Evolutionary conservation across 2,329 filamentous ascomycete species (phyloP).

Genomic region (Colletotrichum nymphaeae): DNA sequence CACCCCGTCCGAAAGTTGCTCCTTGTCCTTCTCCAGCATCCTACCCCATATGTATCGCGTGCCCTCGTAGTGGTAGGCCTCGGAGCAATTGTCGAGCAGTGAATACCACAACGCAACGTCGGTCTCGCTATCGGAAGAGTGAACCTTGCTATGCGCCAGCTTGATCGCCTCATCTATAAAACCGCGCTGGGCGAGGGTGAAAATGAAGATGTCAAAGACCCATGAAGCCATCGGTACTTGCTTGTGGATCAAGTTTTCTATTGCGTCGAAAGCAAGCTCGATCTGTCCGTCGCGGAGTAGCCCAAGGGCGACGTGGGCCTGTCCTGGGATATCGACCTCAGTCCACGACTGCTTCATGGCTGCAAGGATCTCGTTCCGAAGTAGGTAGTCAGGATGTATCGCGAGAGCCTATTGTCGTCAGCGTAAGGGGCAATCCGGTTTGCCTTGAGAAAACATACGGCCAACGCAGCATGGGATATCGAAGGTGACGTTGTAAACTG

Average conservation of each 20-base stretch:
- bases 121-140: constrained; percentile 46
- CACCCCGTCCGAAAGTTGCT: constrained; percentile 73
- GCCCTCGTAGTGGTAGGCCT: constrained; percentile 70
- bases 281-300: constrained; percentile 84
- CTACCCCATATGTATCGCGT: constrained; percentile 77
- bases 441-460: constrained; percentile 55
- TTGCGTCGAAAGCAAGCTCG: constrained; percentile 79
- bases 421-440: background rate
- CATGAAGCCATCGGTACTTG: constrained; percentile 71
- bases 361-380: constrained; percentile 77
- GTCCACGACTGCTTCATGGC: constrained; percentile 81
- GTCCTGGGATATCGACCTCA: constrained; percentile 69
- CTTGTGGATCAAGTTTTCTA: constrained; percentile 74
- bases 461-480: constrained; percentile 78
- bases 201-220: constrained; percentile 83
- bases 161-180: constrained; percentile 83
- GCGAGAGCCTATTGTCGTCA: constrained; percentile 69
- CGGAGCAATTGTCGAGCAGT: constrained; percentile 80
- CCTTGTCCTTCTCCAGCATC: constrained; percentile 56
- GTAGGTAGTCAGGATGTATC: constrained; percentile 86
- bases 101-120: constrained; percentile 72
- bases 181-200: constrained; percentile 75
- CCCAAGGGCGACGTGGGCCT: constrained; percentile 77
- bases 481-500: constrained; percentile 72
- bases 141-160: constrained; percentile 70